phyloP scores from a whole-genome alignment of 1,284 basidiomycete genomes.

The Ustilago trichophora region DNA sequence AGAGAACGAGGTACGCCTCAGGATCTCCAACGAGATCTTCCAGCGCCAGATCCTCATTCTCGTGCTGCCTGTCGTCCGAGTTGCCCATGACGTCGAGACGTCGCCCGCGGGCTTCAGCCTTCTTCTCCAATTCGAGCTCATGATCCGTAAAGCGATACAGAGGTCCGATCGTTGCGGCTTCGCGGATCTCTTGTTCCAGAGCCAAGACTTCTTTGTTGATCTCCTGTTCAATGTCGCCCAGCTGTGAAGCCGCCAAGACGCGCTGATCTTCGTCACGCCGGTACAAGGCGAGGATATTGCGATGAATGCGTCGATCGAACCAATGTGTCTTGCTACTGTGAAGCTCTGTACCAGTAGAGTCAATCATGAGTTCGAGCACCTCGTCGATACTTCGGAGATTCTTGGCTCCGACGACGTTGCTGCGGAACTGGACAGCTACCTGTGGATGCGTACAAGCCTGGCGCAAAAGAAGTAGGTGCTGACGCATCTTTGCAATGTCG shows the following conservation, averaged over 20 bases:
- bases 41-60: constrained; percentile 12
- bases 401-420: constrained; percentile 31
- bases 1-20: constrained; percentile 15
- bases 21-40: constrained; percentile 11
- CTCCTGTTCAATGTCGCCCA: constrained; percentile 36
- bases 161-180: constrained; percentile 33
- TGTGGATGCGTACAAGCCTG: constrained; percentile 65
- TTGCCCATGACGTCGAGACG: neutral
- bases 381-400: constrained; percentile 61
- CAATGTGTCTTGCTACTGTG: constrained; percentile 27
- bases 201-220: constrained; percentile 15
- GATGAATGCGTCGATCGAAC: constrained; percentile 44
- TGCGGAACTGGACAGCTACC: constrained; percentile 44
- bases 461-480: constrained; percentile 52
- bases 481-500: constrained; percentile 46
- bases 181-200: constrained; percentile 36
- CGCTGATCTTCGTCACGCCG: constrained; percentile 44
- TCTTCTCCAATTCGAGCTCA: constrained; percentile 33
- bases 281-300: constrained; percentile 54
- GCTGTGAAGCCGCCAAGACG: constrained; percentile 22
- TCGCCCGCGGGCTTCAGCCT: constrained; percentile 14
- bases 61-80: neutral
- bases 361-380: constrained; percentile 61
- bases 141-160: constrained; percentile 43
- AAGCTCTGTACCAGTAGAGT: constrained; percentile 43